Evolutionary conservation across 2,329 filamentous ascomycete species (phyloP), one percentile per base, ranked within the genome.

Genomic region (Paraphoma sp.): DNA sequence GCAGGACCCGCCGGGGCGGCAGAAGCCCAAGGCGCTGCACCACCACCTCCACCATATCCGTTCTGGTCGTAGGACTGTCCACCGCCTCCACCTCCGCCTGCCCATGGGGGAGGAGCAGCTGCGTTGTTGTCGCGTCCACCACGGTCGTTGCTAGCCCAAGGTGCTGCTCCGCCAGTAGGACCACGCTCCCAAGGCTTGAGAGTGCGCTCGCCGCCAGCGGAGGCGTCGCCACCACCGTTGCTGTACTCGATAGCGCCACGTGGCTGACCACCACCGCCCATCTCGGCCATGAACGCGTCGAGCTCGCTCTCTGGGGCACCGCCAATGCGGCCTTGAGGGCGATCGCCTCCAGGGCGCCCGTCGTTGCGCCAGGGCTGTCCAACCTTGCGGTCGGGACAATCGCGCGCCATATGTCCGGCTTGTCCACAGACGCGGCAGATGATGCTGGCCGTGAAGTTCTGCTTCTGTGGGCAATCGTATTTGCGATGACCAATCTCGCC

Each of bases 401-500:
- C 95, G 69, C 94, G 89, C 67, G 93, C 95, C 93, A 99, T 97
- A 71, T 99, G 95, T 17, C 95, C 95, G 64, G 95, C 93, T 76
- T 98, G 97, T 67, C 95, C 95, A 81, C 95, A 99, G 69, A 97
- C 91, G 71, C 94, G 93, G 81, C 95, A 99, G 75, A 99, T 98
- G 76, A 99, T 98, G 80, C 93, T 98, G 70, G 95, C 93, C n/a
- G 95, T 99, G 80, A 90, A 98, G 81, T 99, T 99, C 76, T 93
- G 92, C 78, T 95, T 92, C 81, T 99, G 92, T 12, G 95, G 95
- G 70, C 95, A 99, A 76, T 99, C 95, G 77, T 97, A 98, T 81
- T 99, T 99, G 80, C 95, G 90, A 79, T 99, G 95, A 59, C 95
- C 95, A 64, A 99, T 99, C 84, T 98, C 93, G 69, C 95, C 95